phyloP scores from a whole-genome alignment of 345 rosid genomes.

The Euphorbia tirucalli region DNA sequence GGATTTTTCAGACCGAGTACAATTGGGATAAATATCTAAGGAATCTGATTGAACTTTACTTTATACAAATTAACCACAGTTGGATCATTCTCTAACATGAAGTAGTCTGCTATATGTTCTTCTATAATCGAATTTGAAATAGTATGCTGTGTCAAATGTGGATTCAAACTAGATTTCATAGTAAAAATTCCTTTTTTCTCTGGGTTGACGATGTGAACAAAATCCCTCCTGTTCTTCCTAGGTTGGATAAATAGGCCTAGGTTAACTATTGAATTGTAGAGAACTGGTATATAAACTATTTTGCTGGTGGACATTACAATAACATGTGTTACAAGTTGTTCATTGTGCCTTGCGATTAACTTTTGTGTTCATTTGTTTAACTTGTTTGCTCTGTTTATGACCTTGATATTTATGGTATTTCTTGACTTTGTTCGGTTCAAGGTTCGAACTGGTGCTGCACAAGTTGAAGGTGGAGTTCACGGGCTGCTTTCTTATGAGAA shows the following conservation, averaged over 20 bases:
- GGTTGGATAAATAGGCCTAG: neutral
- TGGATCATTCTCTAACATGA: too few relatives aligned
- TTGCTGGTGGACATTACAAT: neutral
- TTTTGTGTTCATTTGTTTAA: neutral
- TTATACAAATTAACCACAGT: neutral
- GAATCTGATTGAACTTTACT: neutral
- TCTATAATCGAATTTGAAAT: neutral
- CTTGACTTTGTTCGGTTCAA: conserved; percentile 22
- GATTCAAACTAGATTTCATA: too few relatives aligned
- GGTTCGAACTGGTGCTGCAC: conserved; percentile 94
- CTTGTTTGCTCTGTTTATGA: neutral
- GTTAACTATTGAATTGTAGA: too few relatives aligned
- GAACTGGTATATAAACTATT: too few relatives aligned
- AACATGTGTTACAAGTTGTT: neutral
- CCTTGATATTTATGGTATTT: neutral
- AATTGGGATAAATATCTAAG: neutral
- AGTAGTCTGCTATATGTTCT: neutral
- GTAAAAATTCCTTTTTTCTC: too few relatives aligned
- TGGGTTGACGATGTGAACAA: neutral
- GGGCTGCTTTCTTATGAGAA: conserved; percentile 72
- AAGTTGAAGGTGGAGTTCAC: conserved; percentile 83
- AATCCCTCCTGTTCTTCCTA: neutral
- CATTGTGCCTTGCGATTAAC: neutral
- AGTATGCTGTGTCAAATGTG: too few relatives aligned
- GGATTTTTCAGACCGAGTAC: neutral